Evolutionary conservation across 192 early-diverging fungal genomes (phyloP).

Genomic region (Linnemannia zychae): DNA sequence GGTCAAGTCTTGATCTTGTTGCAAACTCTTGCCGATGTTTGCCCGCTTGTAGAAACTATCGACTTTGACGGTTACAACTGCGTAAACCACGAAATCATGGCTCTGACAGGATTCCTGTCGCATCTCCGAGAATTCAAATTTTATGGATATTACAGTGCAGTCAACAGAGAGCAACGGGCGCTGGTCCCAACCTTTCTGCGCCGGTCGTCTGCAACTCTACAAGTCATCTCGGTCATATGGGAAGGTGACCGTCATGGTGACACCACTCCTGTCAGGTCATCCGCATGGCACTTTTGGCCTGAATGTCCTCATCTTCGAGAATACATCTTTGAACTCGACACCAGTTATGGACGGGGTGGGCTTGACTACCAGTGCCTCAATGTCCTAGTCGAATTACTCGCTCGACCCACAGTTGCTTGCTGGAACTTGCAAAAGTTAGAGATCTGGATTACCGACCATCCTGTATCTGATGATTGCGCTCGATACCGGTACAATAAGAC

Average conservation of each 20-base stretch:
- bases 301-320: background rate
- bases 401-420: background rate
- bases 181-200: background rate
- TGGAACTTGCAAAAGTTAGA: background rate
- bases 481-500: background rate
- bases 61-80: background rate
- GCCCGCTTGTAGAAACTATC: background rate
- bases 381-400: background rate
- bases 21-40: background rate
- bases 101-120: background rate
- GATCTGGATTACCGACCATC: background rate
- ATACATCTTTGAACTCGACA: background rate
- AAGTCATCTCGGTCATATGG: background rate
- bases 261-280: too few species aligned
- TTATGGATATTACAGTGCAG: background rate
- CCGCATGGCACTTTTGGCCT: background rate
- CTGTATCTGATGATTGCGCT: background rate
- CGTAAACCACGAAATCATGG: background rate
- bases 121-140: background rate
- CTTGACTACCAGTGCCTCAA: background rate
- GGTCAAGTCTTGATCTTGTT: background rate
- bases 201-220: background rate
- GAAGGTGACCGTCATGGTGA: too few species aligned
- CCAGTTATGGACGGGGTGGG: background rate
- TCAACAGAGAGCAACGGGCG: background rate